Percentiles rank a stretch among this genome's conserved stretches.
Conservation (phyloP, 2,329 filamentous ascomycete genomes). For the Bipolaris cookei region DNA sequence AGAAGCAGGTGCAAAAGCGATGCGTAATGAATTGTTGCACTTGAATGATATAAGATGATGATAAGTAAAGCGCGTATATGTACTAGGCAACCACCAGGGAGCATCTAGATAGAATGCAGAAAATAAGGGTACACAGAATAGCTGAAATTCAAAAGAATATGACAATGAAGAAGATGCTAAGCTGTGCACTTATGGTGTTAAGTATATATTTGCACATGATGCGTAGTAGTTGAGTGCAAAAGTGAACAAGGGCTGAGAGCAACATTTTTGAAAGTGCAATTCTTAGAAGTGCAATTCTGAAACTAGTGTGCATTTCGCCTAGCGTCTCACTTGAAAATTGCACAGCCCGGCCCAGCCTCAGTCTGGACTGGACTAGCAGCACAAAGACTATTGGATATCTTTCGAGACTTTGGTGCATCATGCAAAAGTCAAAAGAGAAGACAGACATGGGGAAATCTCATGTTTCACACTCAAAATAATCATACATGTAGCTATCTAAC, state of each 20-base stretch:
- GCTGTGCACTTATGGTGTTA: background rate
- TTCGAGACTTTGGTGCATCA: background rate
- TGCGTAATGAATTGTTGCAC: too few relatives aligned
- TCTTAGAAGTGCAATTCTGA: slow-evolving; percentile 15
- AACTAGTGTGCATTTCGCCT: slow-evolving; percentile 4
- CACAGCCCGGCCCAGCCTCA: background rate
- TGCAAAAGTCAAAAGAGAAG: background rate
- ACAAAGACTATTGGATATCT: background rate
- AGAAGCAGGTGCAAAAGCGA: too few relatives aligned
- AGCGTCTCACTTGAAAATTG: background rate
- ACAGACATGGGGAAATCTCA: background rate
- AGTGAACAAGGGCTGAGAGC: background rate
- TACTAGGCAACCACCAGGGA: too few relatives aligned
- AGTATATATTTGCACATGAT: background rate
- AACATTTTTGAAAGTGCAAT: slow-evolving; percentile 13
- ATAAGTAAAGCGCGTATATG: too few relatives aligned
- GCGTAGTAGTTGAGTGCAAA: slow-evolving; percentile 4
- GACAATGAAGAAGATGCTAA: background rate
- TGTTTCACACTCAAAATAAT: background rate
- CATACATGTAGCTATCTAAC: background rate
- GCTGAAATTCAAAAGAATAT: background rate
- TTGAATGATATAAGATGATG: too few relatives aligned
- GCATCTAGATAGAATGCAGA: too few relatives aligned
- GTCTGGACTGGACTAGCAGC: background rate
- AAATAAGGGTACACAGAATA: background rate